Percentiles rank a stretch among this genome's conserved stretches.
These are phyloP conservation scores for Calonectria pauciramosa DNA, from an alignment of 2,329 filamentous ascomycete genomes.

Conservation along the genomic window DNA sequence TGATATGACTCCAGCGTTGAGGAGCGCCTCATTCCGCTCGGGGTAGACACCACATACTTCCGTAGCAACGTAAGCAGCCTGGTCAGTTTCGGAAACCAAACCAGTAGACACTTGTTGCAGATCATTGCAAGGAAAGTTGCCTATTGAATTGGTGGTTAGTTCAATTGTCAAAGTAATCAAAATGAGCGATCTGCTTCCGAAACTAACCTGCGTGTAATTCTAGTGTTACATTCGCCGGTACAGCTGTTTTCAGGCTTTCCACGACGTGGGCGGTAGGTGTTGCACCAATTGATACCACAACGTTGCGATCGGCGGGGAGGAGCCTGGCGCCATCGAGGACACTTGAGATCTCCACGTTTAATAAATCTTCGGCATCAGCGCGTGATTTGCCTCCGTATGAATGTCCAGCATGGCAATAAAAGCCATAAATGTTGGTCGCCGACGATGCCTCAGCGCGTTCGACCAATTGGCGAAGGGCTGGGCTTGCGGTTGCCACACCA, in stretches of 20 bases:
- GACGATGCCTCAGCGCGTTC: slow-evolving; percentile 44
- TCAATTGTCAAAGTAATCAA: too few relatives aligned
- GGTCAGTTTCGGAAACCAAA: slow-evolving; percentile 45
- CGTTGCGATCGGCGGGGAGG: slow-evolving; percentile 39
- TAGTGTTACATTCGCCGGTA: slow-evolving; percentile 49
- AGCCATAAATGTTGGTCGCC: slow-evolving; percentile 50
- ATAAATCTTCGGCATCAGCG: slow-evolving; percentile 47
- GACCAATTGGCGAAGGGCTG: slow-evolving; percentile 45
- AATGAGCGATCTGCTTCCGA: too few relatives aligned
- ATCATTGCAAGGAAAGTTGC: slow-evolving; percentile 55
- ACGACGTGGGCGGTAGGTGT: slow-evolving; percentile 55
- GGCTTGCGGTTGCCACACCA: slow-evolving; percentile 46
- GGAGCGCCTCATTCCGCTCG: slow-evolving; percentile 53
- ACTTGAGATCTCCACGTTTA: slow-evolving; percentile 49
- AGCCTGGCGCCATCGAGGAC: slow-evolving; percentile 49
- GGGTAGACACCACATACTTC: slow-evolving; percentile 56
- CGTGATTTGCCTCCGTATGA: slow-evolving; percentile 51
- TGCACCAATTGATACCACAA: slow-evolving; percentile 52
- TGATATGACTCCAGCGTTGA: slow-evolving; percentile 54
- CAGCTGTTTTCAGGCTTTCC: slow-evolving; percentile 45
- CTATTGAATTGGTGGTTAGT: slow-evolving; percentile 7
- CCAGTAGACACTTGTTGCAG: slow-evolving; percentile 56
- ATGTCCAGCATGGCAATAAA: slow-evolving; percentile 56
- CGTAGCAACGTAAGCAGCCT: slow-evolving; percentile 48
- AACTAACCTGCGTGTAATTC: slow-evolving; percentile 52